Conservation (phyloP, 371 early-diverging fungal genomes). For the Circinella umbellata region DNA sequence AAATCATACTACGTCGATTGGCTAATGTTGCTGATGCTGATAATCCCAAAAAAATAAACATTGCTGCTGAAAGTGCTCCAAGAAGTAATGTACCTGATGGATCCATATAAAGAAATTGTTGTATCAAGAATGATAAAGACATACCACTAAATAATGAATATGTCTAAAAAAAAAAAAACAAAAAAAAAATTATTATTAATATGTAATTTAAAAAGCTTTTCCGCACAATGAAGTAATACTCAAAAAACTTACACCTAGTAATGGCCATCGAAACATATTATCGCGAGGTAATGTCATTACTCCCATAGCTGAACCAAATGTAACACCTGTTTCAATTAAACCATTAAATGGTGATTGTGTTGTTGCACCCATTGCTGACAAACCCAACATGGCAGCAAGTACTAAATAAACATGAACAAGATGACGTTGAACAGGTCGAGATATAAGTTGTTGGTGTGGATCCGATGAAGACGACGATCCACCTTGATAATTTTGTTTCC, state of each 20-base stretch:
- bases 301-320: constrained; percentile 31
- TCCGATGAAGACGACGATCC: constrained; percentile 13
- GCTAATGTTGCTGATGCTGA: constrained; percentile 51
- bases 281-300: constrained; percentile 28
- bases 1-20: constrained; percentile 48
- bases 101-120: constrained; percentile 35
- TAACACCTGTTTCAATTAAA: constrained; percentile 21
- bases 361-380: constrained; percentile 45
- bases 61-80: constrained; percentile 42
- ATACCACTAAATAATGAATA: constrained; percentile 50
- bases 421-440: constrained; percentile 51
- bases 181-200: no score
- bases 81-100: constrained; percentile 41
- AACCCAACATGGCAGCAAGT: constrained; percentile 55
- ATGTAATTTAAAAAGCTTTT: no score
- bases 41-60: constrained; percentile 58
- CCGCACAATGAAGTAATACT: background rate
- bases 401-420: constrained; percentile 53
- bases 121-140: constrained; percentile 33
- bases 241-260: constrained; percentile 29
- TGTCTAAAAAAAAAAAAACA: constrained; percentile 26
- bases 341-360: constrained; percentile 21
- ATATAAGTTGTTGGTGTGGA: constrained; percentile 17
- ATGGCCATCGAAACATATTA: constrained; percentile 34
- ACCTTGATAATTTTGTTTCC: background rate